Conservation (phyloP, 306 rosid species). For the Gleditsia sinensis region DNA sequence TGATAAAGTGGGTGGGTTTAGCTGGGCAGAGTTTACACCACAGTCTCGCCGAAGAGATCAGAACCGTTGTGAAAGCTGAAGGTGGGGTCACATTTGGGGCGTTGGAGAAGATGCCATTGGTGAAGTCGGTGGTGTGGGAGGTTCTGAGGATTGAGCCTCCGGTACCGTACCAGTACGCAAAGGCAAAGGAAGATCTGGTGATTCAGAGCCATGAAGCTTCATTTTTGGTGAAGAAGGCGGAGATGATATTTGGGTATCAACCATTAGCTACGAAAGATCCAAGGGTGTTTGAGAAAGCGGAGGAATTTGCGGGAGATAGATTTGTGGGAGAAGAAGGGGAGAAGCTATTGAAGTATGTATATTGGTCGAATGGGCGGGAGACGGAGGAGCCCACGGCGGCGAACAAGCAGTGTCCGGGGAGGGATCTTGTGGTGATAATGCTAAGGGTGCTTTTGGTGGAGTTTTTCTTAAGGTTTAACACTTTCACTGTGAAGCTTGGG, state of each 20-base stretch:
- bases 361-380: constrained; percentile 68
- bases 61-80: constrained; percentile 47
- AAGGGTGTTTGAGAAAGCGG: constrained; percentile 48
- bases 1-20: constrained; percentile 63
- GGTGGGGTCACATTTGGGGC: constrained; percentile 49
- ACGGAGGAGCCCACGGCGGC: constrained; percentile 52
- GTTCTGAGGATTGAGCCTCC: constrained; percentile 70
- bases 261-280: constrained; percentile 77
- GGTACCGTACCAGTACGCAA: constrained; percentile 70
- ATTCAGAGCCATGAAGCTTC: constrained; percentile 58
- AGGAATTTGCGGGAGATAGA: constrained; percentile 54
- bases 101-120: constrained; percentile 59
- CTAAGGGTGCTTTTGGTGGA: constrained; percentile 59
- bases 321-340: constrained; percentile 40
- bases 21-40: constrained; percentile 53
- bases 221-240: constrained; percentile 68
- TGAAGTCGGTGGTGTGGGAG: constrained; percentile 67
- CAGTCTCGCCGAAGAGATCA: constrained; percentile 48
- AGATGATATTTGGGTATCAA: constrained; percentile 75
- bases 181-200: constrained; percentile 67
- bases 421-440: constrained; percentile 53
- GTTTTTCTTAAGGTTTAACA: constrained; percentile 58
- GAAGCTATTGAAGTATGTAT: constrained; percentile 52
- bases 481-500: constrained; percentile 43
- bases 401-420: constrained; percentile 65